Conservation (phyloP, 352 stramenopile species). For the Phytophthora syringae region DNA sequence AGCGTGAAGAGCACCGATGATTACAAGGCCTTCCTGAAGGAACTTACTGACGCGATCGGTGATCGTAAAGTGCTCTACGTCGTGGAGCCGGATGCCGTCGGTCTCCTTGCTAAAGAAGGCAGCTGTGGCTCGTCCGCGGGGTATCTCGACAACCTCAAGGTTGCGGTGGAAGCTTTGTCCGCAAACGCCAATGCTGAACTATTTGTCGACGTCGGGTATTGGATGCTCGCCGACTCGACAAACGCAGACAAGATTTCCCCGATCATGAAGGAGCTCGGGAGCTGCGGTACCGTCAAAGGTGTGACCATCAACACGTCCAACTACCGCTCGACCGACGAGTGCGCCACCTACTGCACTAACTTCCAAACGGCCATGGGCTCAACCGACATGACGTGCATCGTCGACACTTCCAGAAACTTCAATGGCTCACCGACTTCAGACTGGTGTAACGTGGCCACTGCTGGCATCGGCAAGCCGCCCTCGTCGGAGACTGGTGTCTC, state of each 20-base stretch:
- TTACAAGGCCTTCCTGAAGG: constrained; percentile 52
- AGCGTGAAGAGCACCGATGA: constrained; percentile 40
- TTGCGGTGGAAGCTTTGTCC: constrained; percentile 50
- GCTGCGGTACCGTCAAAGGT: constrained; percentile 50
- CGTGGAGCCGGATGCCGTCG: constrained; percentile 62
- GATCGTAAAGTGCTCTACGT: constrained; percentile 66
- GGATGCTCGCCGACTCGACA: constrained; percentile 45
- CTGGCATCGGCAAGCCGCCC: constrained; percentile 57
- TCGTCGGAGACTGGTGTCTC: constrained; percentile 43
- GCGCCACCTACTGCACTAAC: constrained; percentile 46
- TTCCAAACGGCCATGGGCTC: constrained; percentile 54
- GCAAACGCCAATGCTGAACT: constrained; percentile 56
- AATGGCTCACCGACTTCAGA: constrained; percentile 43
- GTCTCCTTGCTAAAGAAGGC: constrained; percentile 45
- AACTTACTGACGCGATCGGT: constrained; percentile 41
- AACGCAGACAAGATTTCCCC: constrained; percentile 37
- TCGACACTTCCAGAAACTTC: constrained; percentile 72
- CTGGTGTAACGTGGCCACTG: constrained; percentile 71
- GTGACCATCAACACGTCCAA: constrained; percentile 78
- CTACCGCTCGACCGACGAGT: constrained; percentile 58
- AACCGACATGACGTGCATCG: constrained; percentile 51
- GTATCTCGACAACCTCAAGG: constrained; percentile 58
- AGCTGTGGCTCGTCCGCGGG: constrained; percentile 45
- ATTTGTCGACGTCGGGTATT: constrained; percentile 70
- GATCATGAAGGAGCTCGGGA: constrained; percentile 45